Evolutionary conservation across 2,329 filamentous ascomycete genomes (phyloP).

Genomic region (Hypoxylon rubiginosum): DNA sequence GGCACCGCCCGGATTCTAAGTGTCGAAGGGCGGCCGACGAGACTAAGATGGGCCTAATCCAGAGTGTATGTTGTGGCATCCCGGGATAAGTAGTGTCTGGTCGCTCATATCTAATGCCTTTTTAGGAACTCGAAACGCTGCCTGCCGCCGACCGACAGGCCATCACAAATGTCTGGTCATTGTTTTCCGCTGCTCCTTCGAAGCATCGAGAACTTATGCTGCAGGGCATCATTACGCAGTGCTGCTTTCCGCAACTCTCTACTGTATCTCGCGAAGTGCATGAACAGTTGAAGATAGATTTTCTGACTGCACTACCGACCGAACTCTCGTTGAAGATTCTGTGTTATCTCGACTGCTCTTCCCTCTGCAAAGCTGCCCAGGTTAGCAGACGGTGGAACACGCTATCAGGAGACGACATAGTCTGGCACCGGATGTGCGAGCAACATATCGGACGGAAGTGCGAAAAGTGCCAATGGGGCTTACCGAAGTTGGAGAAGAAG

Average conservation of each 20-base stretch:
- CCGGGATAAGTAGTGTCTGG: not conserved
- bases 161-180: constrained; percentile 96
- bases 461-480: constrained; percentile 93
- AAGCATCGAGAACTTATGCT: no score
- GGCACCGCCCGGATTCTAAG: constrained; percentile 93
- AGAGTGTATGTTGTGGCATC: constrained; percentile 72
- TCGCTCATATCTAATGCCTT: constrained; percentile 22
- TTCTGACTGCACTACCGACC: constrained; percentile 86
- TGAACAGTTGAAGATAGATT: constrained; percentile 98
- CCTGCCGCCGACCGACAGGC: constrained; percentile 90
- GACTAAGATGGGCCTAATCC: constrained; percentile 94
- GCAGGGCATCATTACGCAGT: constrained; percentile 96
- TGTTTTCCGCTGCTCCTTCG: constrained; percentile 94
- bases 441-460: constrained; percentile 87
- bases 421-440: constrained; percentile 98
- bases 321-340: constrained; percentile 96
- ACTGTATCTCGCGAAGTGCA: constrained; percentile 91
- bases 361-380: constrained; percentile 94
- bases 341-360: constrained; percentile 91
- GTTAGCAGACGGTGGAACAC: constrained; percentile 90
- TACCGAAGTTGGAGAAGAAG: constrained; percentile 91
- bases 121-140: constrained; percentile 82
- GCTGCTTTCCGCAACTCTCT: constrained; percentile 96
- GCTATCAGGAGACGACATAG: constrained; percentile 95
- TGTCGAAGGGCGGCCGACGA: constrained; percentile 94